phyloP scores from a whole-genome alignment of 192 early-diverging fungal genomes.

The Entrophospora sp. region DNA sequence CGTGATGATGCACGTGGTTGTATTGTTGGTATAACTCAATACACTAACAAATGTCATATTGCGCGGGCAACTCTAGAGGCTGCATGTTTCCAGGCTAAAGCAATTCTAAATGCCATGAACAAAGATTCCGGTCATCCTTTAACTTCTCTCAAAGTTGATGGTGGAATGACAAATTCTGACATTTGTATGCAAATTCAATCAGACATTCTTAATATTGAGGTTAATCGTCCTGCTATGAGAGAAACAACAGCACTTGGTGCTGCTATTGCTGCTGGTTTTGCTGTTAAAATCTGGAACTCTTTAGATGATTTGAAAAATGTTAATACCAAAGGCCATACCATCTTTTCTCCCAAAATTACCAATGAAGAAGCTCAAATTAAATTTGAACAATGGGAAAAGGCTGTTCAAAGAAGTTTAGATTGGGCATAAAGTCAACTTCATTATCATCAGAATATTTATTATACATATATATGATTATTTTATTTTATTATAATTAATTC shows the following conservation, averaged over 20 bases:
- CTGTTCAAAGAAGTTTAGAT: constrained; percentile 57
- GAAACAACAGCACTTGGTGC: constrained; percentile 91
- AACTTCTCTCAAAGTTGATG: constrained; percentile 78
- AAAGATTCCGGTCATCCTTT: constrained; percentile 61
- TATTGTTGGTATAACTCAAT: constrained; percentile 84
- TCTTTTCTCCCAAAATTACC: constrained; percentile 39
- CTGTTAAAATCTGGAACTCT: constrained; percentile 41
- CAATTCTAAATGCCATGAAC: constrained; percentile 86
- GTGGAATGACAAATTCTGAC: constrained; percentile 88
- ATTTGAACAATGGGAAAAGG: constrained; percentile 65
- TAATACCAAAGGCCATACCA: constrained; percentile 35
- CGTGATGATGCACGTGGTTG: constrained; percentile 79
- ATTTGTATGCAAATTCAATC: constrained; percentile 90
- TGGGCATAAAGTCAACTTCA: constrained; percentile 46
- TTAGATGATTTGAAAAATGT: constrained; percentile 47
- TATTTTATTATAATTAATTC: too few relatives aligned
- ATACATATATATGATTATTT: too few relatives aligned
- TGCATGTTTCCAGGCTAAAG: constrained; percentile 82
- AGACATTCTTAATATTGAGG: constrained; percentile 70
- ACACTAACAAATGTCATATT: constrained; percentile 76
- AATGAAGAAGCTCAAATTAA: constrained; percentile 49
- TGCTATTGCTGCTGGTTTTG: constrained; percentile 73
- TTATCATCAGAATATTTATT: too few relatives aligned
- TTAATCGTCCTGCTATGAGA: constrained; percentile 74
- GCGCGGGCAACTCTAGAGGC: constrained; percentile 83